Evolutionary conservation across 768 basidiomycete genomes (phyloP).

Genomic region (Psilocybe azurescens): DNA sequence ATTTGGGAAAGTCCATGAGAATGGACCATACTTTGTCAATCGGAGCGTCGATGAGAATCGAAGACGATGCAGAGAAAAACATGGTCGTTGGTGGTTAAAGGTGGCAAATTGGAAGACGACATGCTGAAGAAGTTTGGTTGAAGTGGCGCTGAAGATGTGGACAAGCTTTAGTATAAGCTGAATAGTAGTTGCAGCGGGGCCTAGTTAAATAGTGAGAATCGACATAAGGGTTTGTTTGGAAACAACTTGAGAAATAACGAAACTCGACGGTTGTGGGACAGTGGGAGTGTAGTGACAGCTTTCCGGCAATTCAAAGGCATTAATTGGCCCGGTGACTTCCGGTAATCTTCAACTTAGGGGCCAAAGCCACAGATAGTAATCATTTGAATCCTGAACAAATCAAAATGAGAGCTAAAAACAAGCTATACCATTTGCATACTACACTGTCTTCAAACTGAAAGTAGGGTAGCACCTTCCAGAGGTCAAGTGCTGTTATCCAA

Average conservation of each 20-base stretch:
- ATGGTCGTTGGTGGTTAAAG: constrained; percentile 14
- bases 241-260: not conserved
- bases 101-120: constrained; percentile 18
- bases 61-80: constrained; percentile 32
- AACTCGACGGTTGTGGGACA: not conserved
- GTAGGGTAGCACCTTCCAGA: too few species aligned
- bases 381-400: too few species aligned
- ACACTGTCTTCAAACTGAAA: too few species aligned
- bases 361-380: too few species aligned
- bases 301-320: not conserved
- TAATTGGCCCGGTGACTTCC: not conserved
- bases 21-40: constrained; percentile 64
- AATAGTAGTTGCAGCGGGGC: not conserved
- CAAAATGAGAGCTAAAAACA: too few species aligned
- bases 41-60: constrained; percentile 63
- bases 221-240: not conserved
- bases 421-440: too few species aligned
- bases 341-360: not conserved
- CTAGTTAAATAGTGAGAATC: constrained; percentile 6
- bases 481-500: too few species aligned
- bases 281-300: not conserved
- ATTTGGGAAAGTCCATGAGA: constrained; percentile 64
- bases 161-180: not conserved
- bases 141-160: not conserved
- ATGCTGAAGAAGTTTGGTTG: not conserved